Evolutionary conservation across 352 stramenopile species (phyloP), one percentile per base, ranked within the genome.

Genomic region (Globisporangium viniferum): DNA sequence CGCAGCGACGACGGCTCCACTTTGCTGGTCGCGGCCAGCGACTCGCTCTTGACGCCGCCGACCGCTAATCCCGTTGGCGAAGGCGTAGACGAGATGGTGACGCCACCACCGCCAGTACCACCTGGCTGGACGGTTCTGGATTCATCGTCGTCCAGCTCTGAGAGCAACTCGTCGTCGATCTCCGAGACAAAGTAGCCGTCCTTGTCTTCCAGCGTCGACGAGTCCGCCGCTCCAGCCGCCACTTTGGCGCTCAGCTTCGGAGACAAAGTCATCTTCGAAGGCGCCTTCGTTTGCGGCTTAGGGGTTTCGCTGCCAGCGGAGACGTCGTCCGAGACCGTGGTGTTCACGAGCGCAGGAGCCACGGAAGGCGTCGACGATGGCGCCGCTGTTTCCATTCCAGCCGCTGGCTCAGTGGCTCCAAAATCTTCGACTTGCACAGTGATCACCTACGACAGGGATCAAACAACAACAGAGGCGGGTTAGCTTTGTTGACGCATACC

Each of bases 1-100:
- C 86, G 72, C 64, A 94, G 61, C 35, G 78, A 90, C 5, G 76
- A 76, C 14, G 70, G 24, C 20, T 60, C 69, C 9, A 48, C 66
- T 49, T 71, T 74, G 24, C 74, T 69, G 57, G 67, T 81, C 22
- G 63, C 62, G 18, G 60, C 72, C 69, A 61, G 66, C 60, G 33
- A 27, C n/a, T 63, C 41, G 39, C 22, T 59, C 53, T 72, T 64
- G 12, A 46, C 12, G 8, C 15, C 22, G 20, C 5, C 27, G 10
- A 14, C 20, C 29, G 29, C 33, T n/a, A 44, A 51, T 5, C 7
- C 2, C 22, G 35, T 1, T 12, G 46, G 12, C n/a, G 14, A 35
- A 61, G 62, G 54, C 54, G 20, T 9, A 24, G 41, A 20, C 15
- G 22, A 27, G 31, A 14, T 41, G 24, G 39, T 15, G 39, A 22